Percentiles rank a stretch among this genome's conserved stretches.
These are phyloP conservation scores for Amphibolis antarctica DNA, from an alignment of 106 monocot genomes.

Conservation along the genomic window DNA sequence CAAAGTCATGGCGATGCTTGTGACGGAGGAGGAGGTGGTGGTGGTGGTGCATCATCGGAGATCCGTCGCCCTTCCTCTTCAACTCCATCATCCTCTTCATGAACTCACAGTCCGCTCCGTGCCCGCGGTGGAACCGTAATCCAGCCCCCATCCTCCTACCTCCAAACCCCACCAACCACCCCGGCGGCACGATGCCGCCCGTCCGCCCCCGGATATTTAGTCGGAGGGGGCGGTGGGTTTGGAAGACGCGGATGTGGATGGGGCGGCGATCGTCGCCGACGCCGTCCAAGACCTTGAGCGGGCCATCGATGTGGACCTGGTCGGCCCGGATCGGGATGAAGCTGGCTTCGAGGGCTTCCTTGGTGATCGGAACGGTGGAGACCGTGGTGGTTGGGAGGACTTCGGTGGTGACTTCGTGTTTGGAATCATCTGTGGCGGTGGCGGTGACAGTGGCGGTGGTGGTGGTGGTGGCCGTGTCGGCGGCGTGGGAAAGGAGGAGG, in stretches of 20 bases:
- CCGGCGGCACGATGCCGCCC: neutral
- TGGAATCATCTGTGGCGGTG: neutral
- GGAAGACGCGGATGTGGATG: neutral
- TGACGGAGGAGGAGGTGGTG: too few species aligned
- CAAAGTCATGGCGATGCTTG: neutral
- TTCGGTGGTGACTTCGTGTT: neutral
- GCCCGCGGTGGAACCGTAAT: neutral
- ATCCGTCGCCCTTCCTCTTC: neutral
- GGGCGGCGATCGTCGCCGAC: neutral
- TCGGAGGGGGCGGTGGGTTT: neutral
- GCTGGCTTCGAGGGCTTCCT: neutral
- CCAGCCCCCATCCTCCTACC: neutral
- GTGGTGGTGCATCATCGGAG: neutral
- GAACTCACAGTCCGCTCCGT: neutral
- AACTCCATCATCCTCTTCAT: neutral
- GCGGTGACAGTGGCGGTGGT: too few species aligned
- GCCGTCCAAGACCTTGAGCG: neutral
- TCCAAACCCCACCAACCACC: neutral
- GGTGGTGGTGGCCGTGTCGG: neutral
- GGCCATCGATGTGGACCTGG: neutral
- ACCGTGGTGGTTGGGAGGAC: neutral
- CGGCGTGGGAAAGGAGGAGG: neutral
- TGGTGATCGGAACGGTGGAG: neutral
- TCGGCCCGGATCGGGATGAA: constrained; percentile 3
- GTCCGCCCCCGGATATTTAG: neutral